Percentiles rank a stretch among this genome's conserved stretches.
Evolutionary conservation across 2,329 filamentous ascomycete genomes (phyloP).

Genomic region (Penicillium italicum): DNA sequence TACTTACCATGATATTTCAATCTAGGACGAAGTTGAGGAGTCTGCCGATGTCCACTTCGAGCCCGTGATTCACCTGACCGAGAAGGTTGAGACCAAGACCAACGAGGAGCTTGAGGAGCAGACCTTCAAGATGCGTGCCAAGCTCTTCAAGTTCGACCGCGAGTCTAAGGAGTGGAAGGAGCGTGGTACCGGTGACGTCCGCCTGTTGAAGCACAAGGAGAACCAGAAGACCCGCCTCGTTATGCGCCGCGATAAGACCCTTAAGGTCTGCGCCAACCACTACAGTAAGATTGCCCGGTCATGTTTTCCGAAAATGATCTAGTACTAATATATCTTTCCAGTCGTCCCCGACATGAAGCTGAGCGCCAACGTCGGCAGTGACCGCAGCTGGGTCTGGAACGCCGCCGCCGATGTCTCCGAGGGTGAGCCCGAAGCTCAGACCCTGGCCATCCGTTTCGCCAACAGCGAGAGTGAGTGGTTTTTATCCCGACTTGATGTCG

Average conservation of each 20-base stretch:
- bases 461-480: constrained; percentile 83
- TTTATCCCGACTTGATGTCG: neutral
- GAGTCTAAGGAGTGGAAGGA: constrained; percentile 98
- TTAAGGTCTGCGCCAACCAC: constrained; percentile 99
- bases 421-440: constrained; percentile 93
- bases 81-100: constrained; percentile 96
- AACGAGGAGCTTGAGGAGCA: constrained; percentile 98
- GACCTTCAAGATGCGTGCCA: constrained; percentile 98
- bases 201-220: constrained; percentile 97
- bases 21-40: constrained; percentile 70
- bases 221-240: constrained; percentile 96
- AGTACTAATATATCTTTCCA: constrained; percentile 36
- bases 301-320: neutral
- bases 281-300: constrained; percentile 66
- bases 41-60: constrained; percentile 95
- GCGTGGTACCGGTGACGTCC: constrained; percentile 92
- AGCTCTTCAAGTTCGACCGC: constrained; percentile 97
- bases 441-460: constrained; percentile 93
- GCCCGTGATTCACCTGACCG: constrained; percentile 90
- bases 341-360: constrained; percentile 99
- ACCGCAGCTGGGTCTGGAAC: constrained; percentile 99
- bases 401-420: constrained; percentile 96
- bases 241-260: constrained; percentile 98
- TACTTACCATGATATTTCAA: constrained; percentile 3
- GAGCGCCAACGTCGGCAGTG: constrained; percentile 93